A percentile compares a stretch with the other conserved stretches of the same genome.
These are phyloP conservation scores for Micromonas commoda DNA, from an alignment of 139 green algal species.

Conservation along the genomic window DNA sequence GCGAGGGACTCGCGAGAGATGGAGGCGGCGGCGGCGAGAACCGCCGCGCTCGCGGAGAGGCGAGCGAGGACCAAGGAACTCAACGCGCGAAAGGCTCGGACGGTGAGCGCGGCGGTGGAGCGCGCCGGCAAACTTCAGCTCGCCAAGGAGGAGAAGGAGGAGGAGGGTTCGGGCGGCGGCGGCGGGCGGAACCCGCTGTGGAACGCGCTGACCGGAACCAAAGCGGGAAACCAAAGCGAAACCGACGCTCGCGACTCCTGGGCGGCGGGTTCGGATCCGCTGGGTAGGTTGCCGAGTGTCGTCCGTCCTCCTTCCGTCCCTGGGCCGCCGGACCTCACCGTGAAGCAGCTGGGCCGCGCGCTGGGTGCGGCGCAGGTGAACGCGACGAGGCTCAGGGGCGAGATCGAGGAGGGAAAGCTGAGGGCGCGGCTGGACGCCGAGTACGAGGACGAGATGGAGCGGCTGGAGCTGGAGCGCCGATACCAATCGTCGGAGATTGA, in stretches of 20 bases:
- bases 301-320: too few relatives aligned
- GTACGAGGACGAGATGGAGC: neutral
- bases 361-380: neutral
- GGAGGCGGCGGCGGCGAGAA: too few relatives aligned
- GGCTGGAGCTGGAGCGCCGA: neutral
- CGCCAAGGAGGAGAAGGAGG: neutral
- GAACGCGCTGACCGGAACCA: too few relatives aligned
- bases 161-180: neutral
- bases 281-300: too few relatives aligned
- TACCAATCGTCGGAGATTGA: neutral
- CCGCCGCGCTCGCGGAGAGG: too few relatives aligned
- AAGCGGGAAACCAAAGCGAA: too few relatives aligned
- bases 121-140: neutral
- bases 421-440: neutral
- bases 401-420: neutral
- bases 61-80: neutral
- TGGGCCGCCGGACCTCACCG: too few relatives aligned
- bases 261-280: too few relatives aligned
- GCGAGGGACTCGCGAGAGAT: neutral
- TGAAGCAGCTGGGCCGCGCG: neutral
- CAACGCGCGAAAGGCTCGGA: neutral
- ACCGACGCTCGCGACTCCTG: too few relatives aligned
- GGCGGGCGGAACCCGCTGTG: too few relatives aligned
- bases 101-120: neutral
- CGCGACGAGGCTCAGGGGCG: neutral